Conservation (phyloP, 306 rosid genomes). For the Glycine latifolia region DNA sequence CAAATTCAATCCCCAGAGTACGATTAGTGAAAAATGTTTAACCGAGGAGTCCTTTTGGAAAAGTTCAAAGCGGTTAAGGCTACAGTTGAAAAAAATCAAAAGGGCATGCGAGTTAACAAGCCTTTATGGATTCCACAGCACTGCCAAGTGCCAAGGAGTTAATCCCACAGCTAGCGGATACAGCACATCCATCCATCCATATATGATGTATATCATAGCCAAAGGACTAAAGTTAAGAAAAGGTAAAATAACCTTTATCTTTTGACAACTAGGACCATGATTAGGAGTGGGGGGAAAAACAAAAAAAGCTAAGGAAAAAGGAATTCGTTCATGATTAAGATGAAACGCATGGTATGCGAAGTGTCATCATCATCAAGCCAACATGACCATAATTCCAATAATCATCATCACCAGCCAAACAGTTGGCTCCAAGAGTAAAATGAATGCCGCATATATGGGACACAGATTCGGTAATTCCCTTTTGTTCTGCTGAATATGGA, state of each 20-base stretch:
- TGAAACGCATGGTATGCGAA: conserved; percentile 38
- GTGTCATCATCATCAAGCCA: conserved; percentile 32
- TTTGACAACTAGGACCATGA: conserved; percentile 44
- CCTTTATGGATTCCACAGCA: not conserved
- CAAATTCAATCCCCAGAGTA: not conserved
- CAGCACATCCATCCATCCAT: too few relatives aligned
- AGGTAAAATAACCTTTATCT: conserved; percentile 37
- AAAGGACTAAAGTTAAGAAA: conserved; percentile 22
- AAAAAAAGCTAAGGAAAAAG: not conserved
- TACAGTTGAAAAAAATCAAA: not conserved
- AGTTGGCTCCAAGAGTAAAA: conserved; percentile 27
- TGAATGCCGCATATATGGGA: not conserved
- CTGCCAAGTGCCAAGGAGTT: conserved; percentile 2
- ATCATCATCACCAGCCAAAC: conserved; percentile 3
- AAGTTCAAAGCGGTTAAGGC: not conserved
- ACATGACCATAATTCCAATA: too few relatives aligned
- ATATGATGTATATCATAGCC: not conserved
- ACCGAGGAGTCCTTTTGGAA: not conserved
- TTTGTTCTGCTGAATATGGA: not conserved
- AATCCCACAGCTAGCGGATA: not conserved
- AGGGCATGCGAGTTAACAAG: not conserved
- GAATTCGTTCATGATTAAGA: not conserved
- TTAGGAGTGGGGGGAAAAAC: conserved; percentile 26
- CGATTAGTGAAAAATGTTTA: conserved; percentile 12
- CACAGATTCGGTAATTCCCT: not conserved